phyloP scores from a whole-genome alignment of 2,329 filamentous ascomycete genomes.

The Penicillium olsonii region DNA sequence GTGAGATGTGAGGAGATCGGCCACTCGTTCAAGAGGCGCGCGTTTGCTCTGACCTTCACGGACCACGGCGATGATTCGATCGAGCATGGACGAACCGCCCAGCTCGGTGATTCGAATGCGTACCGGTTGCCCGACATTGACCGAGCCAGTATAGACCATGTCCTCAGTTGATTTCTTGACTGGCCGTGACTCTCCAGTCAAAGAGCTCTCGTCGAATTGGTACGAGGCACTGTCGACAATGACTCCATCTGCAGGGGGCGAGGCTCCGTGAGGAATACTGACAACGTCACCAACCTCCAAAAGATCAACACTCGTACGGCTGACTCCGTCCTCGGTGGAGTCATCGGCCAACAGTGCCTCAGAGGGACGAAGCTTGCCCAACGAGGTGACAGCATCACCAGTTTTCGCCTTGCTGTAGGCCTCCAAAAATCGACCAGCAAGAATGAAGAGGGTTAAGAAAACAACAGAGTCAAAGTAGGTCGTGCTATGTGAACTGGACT shows the following conservation, averaged over 20 bases:
- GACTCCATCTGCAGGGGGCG: conserved; percentile 79
- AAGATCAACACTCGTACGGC: conserved; percentile 63
- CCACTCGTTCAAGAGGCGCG: conserved; percentile 50
- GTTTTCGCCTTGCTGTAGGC: conserved; percentile 90
- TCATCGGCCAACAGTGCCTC: conserved; percentile 64
- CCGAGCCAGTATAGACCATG: conserved; percentile 48
- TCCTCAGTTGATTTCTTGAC: conserved; percentile 46
- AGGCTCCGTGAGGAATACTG: conserved; percentile 73
- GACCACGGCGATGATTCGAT: conserved; percentile 52
- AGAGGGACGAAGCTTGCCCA: conserved; percentile 75
- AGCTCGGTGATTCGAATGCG: conserved; percentile 46
- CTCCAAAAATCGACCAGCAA: conserved; percentile 64
- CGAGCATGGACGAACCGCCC: conserved; percentile 52
- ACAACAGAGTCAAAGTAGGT: conserved; percentile 91
- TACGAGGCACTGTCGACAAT: conserved; percentile 59
- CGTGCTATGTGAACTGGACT: conserved; percentile 56
- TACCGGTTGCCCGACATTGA: conserved; percentile 50
- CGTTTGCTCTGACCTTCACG: conserved; percentile 52
- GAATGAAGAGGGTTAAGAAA: conserved; percentile 84
- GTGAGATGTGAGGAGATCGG: conserved; percentile 50
- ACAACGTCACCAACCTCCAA: conserved; percentile 75
- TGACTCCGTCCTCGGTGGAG: conserved; percentile 21
- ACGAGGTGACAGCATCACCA: conserved; percentile 77
- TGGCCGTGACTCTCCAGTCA: conserved; percentile 63
- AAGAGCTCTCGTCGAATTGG: conserved; percentile 83